These are phyloP conservation scores for Epichloe bromicola DNA, from an alignment of 2,329 filamentous ascomycete genomes.

Conservation along the genomic window DNA sequence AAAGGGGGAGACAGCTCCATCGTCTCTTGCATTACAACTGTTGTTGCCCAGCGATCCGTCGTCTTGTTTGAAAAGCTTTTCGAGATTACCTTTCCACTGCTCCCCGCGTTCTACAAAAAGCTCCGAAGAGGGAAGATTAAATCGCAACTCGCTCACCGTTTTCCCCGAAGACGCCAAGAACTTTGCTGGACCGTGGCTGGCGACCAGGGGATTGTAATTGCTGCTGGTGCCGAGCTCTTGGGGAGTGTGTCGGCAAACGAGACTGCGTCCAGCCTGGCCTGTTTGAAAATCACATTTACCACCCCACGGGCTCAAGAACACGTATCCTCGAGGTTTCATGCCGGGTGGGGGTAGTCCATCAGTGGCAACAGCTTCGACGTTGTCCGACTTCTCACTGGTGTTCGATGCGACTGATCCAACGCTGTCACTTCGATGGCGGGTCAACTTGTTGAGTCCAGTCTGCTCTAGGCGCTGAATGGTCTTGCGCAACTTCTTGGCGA, in stretches of 20 bases:
- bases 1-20: slow-evolving; percentile 30
- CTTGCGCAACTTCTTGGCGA: slow-evolving; percentile 32
- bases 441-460: slow-evolving; percentile 12
- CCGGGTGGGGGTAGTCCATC: slow-evolving; percentile 3
- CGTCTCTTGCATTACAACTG: slow-evolving; percentile 26
- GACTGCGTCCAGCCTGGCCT: slow-evolving; percentile 57
- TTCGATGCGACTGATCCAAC: slow-evolving; percentile 18
- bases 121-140: slow-evolving; percentile 62
- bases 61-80: slow-evolving; percentile 25
- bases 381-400: background rate
- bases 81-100: slow-evolving; percentile 29
- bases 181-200: slow-evolving; percentile 15
- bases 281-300: slow-evolving; percentile 78
- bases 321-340: slow-evolving; percentile 51
- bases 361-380: background rate
- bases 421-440: slow-evolving; percentile 18
- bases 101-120: slow-evolving; percentile 27
- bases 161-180: background rate
- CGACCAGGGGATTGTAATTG: slow-evolving; percentile 32
- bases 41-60: slow-evolving; percentile 16
- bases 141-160: slow-evolving; percentile 68
- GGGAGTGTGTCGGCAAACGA: slow-evolving; percentile 64
- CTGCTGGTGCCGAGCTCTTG: slow-evolving; percentile 20
- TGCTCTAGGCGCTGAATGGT: slow-evolving; percentile 28
- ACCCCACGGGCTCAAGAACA: slow-evolving; percentile 77